These are phyloP conservation scores for Bonia amplexicaulis DNA, from an alignment of 176 grass and related monocot genomes.

Conservation along the genomic window DNA sequence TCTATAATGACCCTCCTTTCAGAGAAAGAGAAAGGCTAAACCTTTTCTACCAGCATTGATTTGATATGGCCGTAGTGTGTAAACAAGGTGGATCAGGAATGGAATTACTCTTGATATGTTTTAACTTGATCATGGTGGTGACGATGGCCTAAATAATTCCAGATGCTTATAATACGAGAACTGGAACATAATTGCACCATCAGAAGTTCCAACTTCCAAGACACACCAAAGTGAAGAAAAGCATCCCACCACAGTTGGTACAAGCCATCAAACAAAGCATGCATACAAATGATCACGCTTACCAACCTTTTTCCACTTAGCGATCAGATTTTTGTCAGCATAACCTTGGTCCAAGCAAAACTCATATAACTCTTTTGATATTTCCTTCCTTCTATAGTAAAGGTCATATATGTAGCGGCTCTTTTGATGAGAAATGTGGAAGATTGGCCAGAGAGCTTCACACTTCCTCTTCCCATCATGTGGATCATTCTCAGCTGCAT, in stretches of 20 bases:
- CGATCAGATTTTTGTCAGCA: conserved; percentile 81
- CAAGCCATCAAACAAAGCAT: neutral
- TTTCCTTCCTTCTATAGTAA: conserved; percentile 83
- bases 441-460: conserved; percentile 84
- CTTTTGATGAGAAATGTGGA: conserved; percentile 81
- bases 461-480: conserved; percentile 95
- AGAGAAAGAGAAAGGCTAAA: neutral
- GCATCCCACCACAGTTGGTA: neutral
- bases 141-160: neutral
- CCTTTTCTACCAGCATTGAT: neutral
- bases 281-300: neutral
- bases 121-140: neutral
- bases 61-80: neutral
- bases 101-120: neutral
- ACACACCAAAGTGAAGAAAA: neutral
- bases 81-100: neutral
- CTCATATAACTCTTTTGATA: conserved; percentile 75
- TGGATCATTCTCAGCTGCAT: conserved; percentile 86
- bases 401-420: conserved; percentile 88
- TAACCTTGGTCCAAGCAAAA: conserved; percentile 91
- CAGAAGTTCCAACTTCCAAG: neutral
- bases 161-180: neutral
- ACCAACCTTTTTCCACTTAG: conserved; percentile 90
- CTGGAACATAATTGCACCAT: neutral
- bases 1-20: neutral